Evolutionary conservation across 192 early-diverging fungal genomes (phyloP), one percentile per base, ranked within the genome.

Genomic region (Allomyces macrogynus): DNA sequence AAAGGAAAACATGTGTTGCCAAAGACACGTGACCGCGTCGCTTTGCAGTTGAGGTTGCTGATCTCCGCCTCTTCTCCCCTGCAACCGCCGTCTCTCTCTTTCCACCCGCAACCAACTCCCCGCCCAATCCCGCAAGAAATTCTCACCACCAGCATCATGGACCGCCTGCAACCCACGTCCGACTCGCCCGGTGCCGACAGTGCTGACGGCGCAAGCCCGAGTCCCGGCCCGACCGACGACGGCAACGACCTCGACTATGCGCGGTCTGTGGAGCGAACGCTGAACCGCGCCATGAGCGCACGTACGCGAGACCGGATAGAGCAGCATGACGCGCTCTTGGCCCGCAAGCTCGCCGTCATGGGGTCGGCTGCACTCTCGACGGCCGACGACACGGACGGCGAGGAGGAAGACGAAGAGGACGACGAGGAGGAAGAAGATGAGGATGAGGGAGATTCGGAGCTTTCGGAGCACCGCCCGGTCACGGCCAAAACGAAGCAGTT

Each of bases 351-450:
- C 20, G 49, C 49, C 49, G 16, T 20, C 16, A 14, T 57, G 49
- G 49, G 49, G 3, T 14, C 16, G 4, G 20, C 49, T 20, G 49
- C 49, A 2, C 16, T n/a, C 49, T 7, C 49, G 20, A 14, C 49
- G 49, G 16, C 49, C 2, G 49, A 57, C 49, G 49, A 57, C 16
- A 57, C 16, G 3, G 49, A 57, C 20, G 20, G 16, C 16, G 16
- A 57, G 2, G 49, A 57, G 16, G 49, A n/a, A 4, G 49, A 20
- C 0, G 49, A 57, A 20, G 74, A 67, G 1, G 62, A 66, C 11
- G 74, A 75, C 5, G 67, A 70, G n/a, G 67, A 72, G 3, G 74
- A 75, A 14, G 66, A 66, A 3, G 71, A 67, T 1, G 70, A 72
- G 4, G 70, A 64, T 8, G 43, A 60, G 42, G 62, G 69, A 10